phyloP scores from a whole-genome alignment of 164 flowering plant species.

The Sextonia rubra region DNA sequence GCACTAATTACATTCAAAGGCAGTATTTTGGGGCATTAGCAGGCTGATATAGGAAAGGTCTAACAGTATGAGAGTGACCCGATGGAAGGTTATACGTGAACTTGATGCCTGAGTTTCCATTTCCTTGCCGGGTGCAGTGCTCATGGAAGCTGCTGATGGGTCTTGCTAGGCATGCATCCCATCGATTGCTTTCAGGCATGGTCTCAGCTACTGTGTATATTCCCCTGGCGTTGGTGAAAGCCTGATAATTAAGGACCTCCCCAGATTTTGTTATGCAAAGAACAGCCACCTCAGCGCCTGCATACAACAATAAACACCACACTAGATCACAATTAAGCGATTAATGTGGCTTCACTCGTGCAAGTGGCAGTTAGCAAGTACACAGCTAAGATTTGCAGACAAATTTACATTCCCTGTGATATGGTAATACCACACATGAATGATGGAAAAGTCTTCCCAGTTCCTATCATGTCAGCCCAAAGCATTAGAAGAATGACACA shows the following conservation, averaged over 20 bases:
- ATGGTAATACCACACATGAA: no score
- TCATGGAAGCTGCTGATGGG: slow-evolving; percentile 91
- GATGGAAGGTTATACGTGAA: slow-evolving; percentile 83
- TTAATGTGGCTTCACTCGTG: no score
- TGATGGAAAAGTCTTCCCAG: no score
- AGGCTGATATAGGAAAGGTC: slow-evolving; percentile 76
- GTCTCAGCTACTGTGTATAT: slow-evolving; percentile 91
- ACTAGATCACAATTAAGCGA: neutral
- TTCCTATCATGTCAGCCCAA: no score
- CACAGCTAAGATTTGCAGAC: no score
- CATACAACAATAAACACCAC: slow-evolving; percentile 7
- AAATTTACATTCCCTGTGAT: no score
- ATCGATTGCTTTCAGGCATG: slow-evolving; percentile 89
- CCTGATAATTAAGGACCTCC: slow-evolving; percentile 90
- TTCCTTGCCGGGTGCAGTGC: slow-evolving; percentile 54
- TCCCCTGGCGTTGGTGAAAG: slow-evolving; percentile 82
- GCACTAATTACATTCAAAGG: slow-evolving; percentile 25
- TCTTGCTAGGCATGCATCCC: slow-evolving; percentile 91
- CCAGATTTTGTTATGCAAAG: slow-evolving; percentile 96
- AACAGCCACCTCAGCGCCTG: slow-evolving; percentile 99
- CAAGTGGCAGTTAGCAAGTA: no score
- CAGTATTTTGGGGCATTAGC: slow-evolving; percentile 60
- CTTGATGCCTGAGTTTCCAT: slow-evolving; percentile 55
- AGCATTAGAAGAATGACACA: no score
- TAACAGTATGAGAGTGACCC: slow-evolving; percentile 63